A percentile compares a stretch with the other conserved stretches of the same genome.
phyloP scores from a whole-genome alignment of 768 basidiomycete genomes.

The Amanita pallidorosea region DNA sequence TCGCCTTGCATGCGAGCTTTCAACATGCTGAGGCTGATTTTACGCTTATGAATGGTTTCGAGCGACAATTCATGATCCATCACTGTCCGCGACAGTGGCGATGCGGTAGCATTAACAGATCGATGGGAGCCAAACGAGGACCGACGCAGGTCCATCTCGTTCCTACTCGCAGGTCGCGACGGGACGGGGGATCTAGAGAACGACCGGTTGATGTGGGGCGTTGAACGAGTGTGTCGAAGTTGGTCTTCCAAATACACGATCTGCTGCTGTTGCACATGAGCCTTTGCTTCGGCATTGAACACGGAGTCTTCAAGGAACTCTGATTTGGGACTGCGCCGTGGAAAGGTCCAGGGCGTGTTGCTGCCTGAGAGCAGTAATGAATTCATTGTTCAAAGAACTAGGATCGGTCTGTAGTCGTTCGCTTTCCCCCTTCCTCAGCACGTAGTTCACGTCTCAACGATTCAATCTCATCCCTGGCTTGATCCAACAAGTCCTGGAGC shows the following conservation, averaged over 20 bases:
- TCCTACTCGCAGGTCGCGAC: conserved; percentile 36
- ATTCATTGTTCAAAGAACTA: conserved; percentile 62
- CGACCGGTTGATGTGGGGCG: conserved; percentile 31
- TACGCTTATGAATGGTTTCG: conserved; percentile 73
- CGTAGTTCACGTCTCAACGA: conserved; percentile 49
- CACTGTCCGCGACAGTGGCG: conserved; percentile 42
- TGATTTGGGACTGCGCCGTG: conserved; percentile 67
- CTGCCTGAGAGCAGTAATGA: conserved; percentile 58
- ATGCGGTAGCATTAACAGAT: conserved; percentile 24
- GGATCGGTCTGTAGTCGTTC: conserved; percentile 36
- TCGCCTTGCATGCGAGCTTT: conserved; percentile 87
- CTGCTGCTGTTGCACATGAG: conserved; percentile 61
- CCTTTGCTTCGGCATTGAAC: conserved; percentile 62
- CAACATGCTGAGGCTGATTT: conserved; percentile 80
- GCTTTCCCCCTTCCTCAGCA: conserved; percentile 57
- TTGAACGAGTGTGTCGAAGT: conserved; percentile 34
- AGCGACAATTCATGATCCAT: conserved; percentile 64
- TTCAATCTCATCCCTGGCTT: conserved; percentile 64
- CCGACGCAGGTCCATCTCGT: conserved; percentile 23
- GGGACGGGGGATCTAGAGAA: conserved; percentile 31
- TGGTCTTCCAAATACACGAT: conserved; percentile 58
- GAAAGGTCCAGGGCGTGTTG: conserved; percentile 78
- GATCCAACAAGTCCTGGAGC: conserved; percentile 49
- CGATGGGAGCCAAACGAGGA: conserved; percentile 29
- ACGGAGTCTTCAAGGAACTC: conserved; percentile 62